Base-by-base conservation (phyloP, 1,284 basidiomycete genomes). In the Chiua sp. region DNA sequence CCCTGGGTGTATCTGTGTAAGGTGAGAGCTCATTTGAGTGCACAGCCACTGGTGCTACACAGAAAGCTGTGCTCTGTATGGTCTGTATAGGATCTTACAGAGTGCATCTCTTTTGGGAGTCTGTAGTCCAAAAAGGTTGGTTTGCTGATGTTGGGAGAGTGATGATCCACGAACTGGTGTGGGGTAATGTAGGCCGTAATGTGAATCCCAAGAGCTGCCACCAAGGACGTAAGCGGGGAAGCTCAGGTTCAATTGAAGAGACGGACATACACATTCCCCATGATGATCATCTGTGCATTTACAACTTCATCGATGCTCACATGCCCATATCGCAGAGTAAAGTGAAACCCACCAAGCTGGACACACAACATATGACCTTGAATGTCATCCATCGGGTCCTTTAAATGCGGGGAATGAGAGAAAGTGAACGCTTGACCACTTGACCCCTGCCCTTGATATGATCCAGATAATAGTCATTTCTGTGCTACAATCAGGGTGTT, bases 161-260 rank as follows among this genome's bases (percentile, higher is more conserved):
- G 66, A 62, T 20, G 37, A 63, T 49, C 53, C 61, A 62, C 61
- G 63, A 47, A 55, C 58, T 1, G 67, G 61, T 67, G 65, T 53
- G 69, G 69, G 65, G 65, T 66, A 66, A 53, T 60, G 69, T 46
- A 67, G 57, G 61, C 60, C 53, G 63, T 63, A 71, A 51, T 47
- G 69, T 56, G 69, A 61, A 54, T 42, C 53, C 62, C 67, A 70
- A 51, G 68, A 55, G 60, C 72, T 72, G 71, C 70, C 67, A 68
- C 59, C 53, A 12, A 33, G 30, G 54, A 70, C 68, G 69, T 74
- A 65, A 73, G 71, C 15, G 60, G 48, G 47, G 61, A 56, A 55
- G 52, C 23, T 60, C 53, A 55, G 50, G 49, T n/a, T 51, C 53
- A 44, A 60, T 42, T 35, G 22, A 53, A 42, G 8, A 51, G 66